phyloP scores from a whole-genome alignment of 805 yeast species.

The Monosporozyma aquatica region DNA sequence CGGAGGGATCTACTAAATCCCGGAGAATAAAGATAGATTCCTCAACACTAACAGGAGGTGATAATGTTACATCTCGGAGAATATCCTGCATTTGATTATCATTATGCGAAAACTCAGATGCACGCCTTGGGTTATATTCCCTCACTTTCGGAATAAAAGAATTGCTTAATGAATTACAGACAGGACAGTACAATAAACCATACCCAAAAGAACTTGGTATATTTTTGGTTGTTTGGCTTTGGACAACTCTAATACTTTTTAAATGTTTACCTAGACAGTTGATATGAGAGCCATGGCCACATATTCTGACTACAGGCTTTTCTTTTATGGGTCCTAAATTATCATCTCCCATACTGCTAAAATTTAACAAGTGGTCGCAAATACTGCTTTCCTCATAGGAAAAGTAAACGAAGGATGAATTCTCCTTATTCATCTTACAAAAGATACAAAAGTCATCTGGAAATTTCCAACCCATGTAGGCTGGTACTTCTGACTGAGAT shows the following conservation, averaged over 20 bases:
- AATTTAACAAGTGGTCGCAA: constrained; percentile 15
- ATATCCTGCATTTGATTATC: background rate
- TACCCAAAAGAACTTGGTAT: constrained; percentile 64
- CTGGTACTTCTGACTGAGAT: background rate
- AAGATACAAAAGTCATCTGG: constrained; percentile 27
- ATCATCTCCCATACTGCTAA: constrained; percentile 15
- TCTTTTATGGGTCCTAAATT: background rate
- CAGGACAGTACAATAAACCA: constrained; percentile 77
- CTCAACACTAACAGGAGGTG: constrained; percentile 9
- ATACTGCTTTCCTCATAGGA: constrained; percentile 25
- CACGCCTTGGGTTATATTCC: constrained; percentile 6
- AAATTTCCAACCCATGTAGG: constrained; percentile 11
- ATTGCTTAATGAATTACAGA: constrained; percentile 82
- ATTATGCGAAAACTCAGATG: constrained; percentile 7
- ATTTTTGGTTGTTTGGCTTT: constrained; percentile 70
- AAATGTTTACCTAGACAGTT: constrained; percentile 63
- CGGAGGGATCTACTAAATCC: constrained; percentile 7
- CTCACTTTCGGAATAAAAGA: constrained; percentile 60
- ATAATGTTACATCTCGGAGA: background rate
- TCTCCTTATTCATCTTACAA: constrained; percentile 26
- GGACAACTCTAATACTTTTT: constrained; percentile 44
- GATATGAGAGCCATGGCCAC: constrained; percentile 93
- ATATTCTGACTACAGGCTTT: constrained; percentile 37
- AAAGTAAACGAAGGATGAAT: constrained; percentile 25
- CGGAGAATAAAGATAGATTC: constrained; percentile 18